Evolutionary conservation across 257 asterid genomes (phyloP).

Genomic region (Penstemon newberryi): DNA sequence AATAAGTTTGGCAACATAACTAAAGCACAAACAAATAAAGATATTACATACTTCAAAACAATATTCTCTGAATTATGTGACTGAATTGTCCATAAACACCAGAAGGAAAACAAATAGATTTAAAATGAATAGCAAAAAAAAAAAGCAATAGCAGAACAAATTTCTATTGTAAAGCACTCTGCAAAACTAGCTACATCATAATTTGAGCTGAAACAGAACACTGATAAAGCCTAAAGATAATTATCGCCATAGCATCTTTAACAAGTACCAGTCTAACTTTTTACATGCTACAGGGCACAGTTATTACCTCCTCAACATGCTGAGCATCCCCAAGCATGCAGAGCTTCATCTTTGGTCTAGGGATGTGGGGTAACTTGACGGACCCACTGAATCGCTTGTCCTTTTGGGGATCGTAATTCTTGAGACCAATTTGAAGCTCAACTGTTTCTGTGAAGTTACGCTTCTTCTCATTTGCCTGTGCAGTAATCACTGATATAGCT

Average conservation of each 20-base stretch:
- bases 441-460: constrained; percentile 52
- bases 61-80: not conserved
- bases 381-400: constrained; percentile 64
- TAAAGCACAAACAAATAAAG: not conserved
- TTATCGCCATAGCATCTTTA: not conserved
- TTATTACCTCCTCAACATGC: constrained; percentile 51
- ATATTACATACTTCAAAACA: not conserved
- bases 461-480: constrained; percentile 42
- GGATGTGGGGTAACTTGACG: constrained; percentile 57
- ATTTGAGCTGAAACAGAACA: not conserved
- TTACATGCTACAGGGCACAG: not conserved
- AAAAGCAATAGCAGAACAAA: too few relatives aligned
- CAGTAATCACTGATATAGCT: constrained; percentile 38
- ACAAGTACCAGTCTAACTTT: not conserved
- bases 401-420: constrained; percentile 57
- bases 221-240: not conserved
- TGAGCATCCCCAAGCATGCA: constrained; percentile 67
- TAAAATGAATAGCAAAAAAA: too few relatives aligned
- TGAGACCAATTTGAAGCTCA: constrained; percentile 55
- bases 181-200: not conserved
- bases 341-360: constrained; percentile 56
- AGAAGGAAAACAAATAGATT: too few relatives aligned
- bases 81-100: not conserved
- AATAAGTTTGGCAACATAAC: not conserved
- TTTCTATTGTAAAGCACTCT: not conserved